Evolutionary conservation across 176 grass and related monocot genomes (phyloP).

Genomic region (barley (Hordeum vulgare)): MorexV3_pseudomolecules_assembly NC_058523.1:108962319-108962818

Average conservation of each 20-base stretch:
- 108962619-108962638: conserved; percentile 64
- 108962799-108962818: conserved; percentile 52
- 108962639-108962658: conserved; percentile 58
- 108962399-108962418: conserved; percentile 5
- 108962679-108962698: conserved; percentile 87
- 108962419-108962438: conserved; percentile 31
- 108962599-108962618: conserved; percentile 71
- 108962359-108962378: no score
- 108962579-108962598: conserved; percentile 82
- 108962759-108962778: conserved; percentile 73
- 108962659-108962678: conserved; percentile 83
- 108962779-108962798: conserved; percentile 98
- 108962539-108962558: conserved; percentile 60
- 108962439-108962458: conserved; percentile 49
- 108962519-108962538: conserved; percentile 66
- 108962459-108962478: no score
- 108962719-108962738: background rate
- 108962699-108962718: conserved; percentile 73
- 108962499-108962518: conserved; percentile 62
- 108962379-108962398: no score
- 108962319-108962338: conserved; percentile 73
- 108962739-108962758: conserved; percentile 13
- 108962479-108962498: conserved; percentile 72
- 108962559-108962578: conserved; percentile 74
- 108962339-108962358: conserved; percentile 46